Evolutionary conservation across 1,284 basidiomycete genomes (phyloP).

Genomic region (Cryptococcus hybrid): DNA sequence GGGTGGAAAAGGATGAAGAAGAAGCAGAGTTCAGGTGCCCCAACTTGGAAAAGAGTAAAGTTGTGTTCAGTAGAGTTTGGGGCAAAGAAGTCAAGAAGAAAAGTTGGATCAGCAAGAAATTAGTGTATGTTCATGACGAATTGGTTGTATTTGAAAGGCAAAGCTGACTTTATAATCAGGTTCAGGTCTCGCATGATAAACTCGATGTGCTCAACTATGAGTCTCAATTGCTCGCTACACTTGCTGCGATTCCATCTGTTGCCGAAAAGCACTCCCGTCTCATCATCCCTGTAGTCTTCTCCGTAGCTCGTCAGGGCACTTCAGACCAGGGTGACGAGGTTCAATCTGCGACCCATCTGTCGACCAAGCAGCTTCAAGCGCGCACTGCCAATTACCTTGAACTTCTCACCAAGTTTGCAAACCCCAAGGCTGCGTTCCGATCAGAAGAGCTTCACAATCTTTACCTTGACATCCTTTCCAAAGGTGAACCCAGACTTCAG

Average conservation of each 20-base stretch:
- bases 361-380: slow-evolving; percentile 47
- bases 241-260: slow-evolving; percentile 65
- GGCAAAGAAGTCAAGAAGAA: slow-evolving; percentile 16
- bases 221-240: slow-evolving; percentile 67
- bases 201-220: slow-evolving; percentile 77
- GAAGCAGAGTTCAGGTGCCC: slow-evolving; percentile 46
- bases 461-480: slow-evolving; percentile 75
- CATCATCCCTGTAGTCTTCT: slow-evolving; percentile 74
- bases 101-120: slow-evolving; percentile 34
- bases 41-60: slow-evolving; percentile 28
- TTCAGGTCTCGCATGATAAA: slow-evolving; percentile 61
- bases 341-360: slow-evolving; percentile 26
- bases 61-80: slow-evolving; percentile 23
- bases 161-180: slow-evolving; percentile 50
- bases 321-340: slow-evolving; percentile 7
- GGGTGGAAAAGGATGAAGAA: slow-evolving; percentile 41
- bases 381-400: slow-evolving; percentile 71
- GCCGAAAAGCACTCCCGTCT: slow-evolving; percentile 82
- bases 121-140: slow-evolving; percentile 22
- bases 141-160: background rate
- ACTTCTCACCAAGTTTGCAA: slow-evolving; percentile 83
- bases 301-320: slow-evolving; percentile 23
- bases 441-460: slow-evolving; percentile 65
- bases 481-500: slow-evolving; percentile 81
- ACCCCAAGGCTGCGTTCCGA: slow-evolving; percentile 80